A percentile compares a stretch with the other conserved stretches of the same genome.
phyloP scores from a whole-genome alignment of 2,329 filamentous ascomycete genomes.

The Diaporthe ampelina region DNA sequence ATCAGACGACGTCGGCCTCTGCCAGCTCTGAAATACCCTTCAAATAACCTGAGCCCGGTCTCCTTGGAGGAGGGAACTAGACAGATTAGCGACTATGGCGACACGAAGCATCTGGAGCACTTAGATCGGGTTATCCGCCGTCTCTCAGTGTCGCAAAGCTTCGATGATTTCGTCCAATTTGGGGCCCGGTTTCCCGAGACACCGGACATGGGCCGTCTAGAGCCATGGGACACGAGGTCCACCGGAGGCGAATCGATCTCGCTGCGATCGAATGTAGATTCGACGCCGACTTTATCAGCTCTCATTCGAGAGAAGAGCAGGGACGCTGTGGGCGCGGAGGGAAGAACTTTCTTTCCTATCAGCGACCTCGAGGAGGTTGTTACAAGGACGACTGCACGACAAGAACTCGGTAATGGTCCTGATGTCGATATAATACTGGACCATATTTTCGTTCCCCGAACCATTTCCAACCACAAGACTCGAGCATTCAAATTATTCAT shows the following conservation, averaged over 20 bases:
- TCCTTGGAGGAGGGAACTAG: background rate
- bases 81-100: background rate
- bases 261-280: no score
- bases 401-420: background rate
- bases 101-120: background rate
- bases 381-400: background rate
- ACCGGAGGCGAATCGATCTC: background rate
- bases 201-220: background rate
- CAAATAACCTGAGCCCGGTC: background rate
- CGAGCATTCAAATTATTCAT: background rate
- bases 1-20: background rate
- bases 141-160: background rate
- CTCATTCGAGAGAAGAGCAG: background rate
- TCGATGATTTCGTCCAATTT: background rate
- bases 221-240: background rate
- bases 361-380: background rate
- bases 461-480: background rate
- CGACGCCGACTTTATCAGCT: background rate
- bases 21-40: background rate
- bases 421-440: background rate
- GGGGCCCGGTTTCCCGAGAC: background rate
- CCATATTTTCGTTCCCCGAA: background rate
- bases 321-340: background rate
- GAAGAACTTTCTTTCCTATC: constrained; percentile 1
- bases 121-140: background rate